These are phyloP conservation scores for Fusarium transvaalense DNA, from an alignment of 2,329 filamentous ascomycete species.

Conservation along the genomic window DNA sequence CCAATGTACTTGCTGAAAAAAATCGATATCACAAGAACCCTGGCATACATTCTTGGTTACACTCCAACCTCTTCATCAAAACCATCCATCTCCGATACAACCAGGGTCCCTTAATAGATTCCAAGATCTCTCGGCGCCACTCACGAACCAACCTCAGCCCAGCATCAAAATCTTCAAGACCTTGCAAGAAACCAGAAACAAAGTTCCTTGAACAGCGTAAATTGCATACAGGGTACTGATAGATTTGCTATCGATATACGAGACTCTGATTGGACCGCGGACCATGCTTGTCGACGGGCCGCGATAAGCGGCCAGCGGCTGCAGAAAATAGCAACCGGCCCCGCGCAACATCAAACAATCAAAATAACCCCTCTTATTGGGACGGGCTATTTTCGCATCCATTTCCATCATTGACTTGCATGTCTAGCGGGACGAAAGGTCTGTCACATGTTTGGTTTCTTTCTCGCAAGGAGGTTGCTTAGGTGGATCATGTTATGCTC, in stretches of 20 bases:
- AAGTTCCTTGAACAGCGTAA: constrained; percentile 18
- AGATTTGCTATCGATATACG: constrained; percentile 9
- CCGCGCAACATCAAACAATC: constrained; percentile 19
- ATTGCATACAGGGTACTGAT: constrained; percentile 20
- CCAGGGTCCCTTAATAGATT: constrained; percentile 20
- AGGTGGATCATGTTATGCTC: constrained; percentile 36
- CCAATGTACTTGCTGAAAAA: too few relatives aligned
- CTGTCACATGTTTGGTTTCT: constrained; percentile 18
- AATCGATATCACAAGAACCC: not conserved
- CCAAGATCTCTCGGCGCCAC: constrained; percentile 34
- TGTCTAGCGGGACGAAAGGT: constrained; percentile 25
- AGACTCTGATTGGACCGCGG: constrained; percentile 34
- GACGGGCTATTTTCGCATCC: constrained; percentile 16
- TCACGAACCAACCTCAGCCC: constrained; percentile 28
- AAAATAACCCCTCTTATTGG: constrained; percentile 19
- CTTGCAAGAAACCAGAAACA: constrained; percentile 34
- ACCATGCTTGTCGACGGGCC: constrained; percentile 36
- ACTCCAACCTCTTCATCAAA: constrained; percentile 3
- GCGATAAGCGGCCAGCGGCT: constrained; percentile 46
- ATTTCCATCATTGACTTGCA: constrained; percentile 42
- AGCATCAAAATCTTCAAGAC: constrained; percentile 28
- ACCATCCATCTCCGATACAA: constrained; percentile 11
- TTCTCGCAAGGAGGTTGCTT: constrained; percentile 18
- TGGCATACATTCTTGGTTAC: not conserved
- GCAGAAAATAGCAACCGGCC: constrained; percentile 47